A percentile compares a stretch with the other conserved stretches of the same genome.
Evolutionary conservation across 495 filamentous ascomycete species (phyloP).

Genomic region (Neurospora sp.): DNA sequence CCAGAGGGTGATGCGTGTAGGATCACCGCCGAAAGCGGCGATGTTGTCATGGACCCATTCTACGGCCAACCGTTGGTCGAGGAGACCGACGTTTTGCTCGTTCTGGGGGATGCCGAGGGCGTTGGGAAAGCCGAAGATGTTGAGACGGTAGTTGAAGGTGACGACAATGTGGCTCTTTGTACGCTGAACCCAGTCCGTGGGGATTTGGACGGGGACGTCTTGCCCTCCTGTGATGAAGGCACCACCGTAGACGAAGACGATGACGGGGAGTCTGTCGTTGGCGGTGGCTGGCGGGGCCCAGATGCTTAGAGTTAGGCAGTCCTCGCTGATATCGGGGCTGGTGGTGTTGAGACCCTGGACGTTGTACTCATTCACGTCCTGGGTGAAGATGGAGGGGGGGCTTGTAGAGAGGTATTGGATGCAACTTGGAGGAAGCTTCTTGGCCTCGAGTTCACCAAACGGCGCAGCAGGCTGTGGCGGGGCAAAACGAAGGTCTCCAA

Average conservation of each 20-base stretch:
- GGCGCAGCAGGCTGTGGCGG: constrained; percentile 11
- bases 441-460: constrained; percentile 8
- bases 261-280: constrained; percentile 19
- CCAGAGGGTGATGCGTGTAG: constrained; percentile 40
- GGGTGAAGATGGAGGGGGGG: constrained; percentile 10
- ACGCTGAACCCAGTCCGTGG: constrained; percentile 31
- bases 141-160: constrained; percentile 54
- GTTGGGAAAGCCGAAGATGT: constrained; percentile 53
- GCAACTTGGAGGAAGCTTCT: constrained; percentile 10
- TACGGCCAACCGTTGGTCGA: constrained; percentile 53
- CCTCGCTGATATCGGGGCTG: constrained; percentile 27
- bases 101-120: constrained; percentile 17
- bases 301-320: constrained; percentile 49
- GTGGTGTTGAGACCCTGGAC: constrained; percentile 11
- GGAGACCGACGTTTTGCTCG: constrained; percentile 48
- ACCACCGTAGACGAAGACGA: constrained; percentile 26
- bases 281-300: constrained; percentile 23
- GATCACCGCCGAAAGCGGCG: constrained; percentile 49
- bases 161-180: constrained; percentile 49
- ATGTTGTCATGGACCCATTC: constrained; percentile 50
- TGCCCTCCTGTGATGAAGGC: constrained; percentile 16
- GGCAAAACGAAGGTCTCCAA: constrained; percentile 38
- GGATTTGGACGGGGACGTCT: constrained; percentile 17
- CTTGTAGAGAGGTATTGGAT: constrained; percentile 10
- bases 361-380: constrained; percentile 16